Conservation (phyloP, 2,329 filamentous ascomycete species). For the Neophaeococcomyces mojaviensis region DNA sequence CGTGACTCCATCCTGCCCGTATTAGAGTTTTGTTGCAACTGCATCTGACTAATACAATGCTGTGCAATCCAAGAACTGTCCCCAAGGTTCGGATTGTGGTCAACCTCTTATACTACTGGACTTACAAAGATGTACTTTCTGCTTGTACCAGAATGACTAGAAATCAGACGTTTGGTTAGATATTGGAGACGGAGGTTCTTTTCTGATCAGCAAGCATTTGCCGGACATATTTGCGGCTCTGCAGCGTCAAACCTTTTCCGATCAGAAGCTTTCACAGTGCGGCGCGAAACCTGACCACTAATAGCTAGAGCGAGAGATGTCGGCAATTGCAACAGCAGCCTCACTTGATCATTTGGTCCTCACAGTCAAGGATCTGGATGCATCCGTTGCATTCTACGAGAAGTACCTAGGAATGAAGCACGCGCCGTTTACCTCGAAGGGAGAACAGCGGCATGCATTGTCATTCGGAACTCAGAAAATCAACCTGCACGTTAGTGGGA, state of each 20-base stretch:
- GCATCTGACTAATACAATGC: too few species aligned
- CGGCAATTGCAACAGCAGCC: slow-evolving; percentile 27
- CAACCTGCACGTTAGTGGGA: slow-evolving; percentile 52
- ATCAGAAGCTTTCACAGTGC: background rate
- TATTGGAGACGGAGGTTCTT: too few species aligned
- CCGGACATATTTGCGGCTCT: background rate
- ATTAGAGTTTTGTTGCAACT: too few species aligned
- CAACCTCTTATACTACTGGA: too few species aligned
- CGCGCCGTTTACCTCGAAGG: slow-evolving; percentile 42
- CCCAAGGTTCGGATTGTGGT: too few species aligned
- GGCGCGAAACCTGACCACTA: background rate
- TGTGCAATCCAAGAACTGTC: too few species aligned
- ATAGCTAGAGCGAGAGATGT: background rate
- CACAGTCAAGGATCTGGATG: slow-evolving; percentile 46
- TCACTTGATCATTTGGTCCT: slow-evolving; percentile 56
- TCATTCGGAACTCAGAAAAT: slow-evolving; percentile 54
- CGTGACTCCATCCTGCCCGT: too few species aligned
- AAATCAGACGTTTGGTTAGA: too few species aligned
- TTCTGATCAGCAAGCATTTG: too few species aligned
- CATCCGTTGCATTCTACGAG: slow-evolving; percentile 49
- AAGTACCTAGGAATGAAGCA: slow-evolving; percentile 51
- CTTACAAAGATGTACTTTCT: too few species aligned
- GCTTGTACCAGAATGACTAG: too few species aligned
- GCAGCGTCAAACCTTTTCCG: background rate
- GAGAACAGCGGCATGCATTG: slow-evolving; percentile 44